Base-by-base conservation (phyloP, 1,284 basidiomycete species). In the Quambalaria eucalypti region DNA sequence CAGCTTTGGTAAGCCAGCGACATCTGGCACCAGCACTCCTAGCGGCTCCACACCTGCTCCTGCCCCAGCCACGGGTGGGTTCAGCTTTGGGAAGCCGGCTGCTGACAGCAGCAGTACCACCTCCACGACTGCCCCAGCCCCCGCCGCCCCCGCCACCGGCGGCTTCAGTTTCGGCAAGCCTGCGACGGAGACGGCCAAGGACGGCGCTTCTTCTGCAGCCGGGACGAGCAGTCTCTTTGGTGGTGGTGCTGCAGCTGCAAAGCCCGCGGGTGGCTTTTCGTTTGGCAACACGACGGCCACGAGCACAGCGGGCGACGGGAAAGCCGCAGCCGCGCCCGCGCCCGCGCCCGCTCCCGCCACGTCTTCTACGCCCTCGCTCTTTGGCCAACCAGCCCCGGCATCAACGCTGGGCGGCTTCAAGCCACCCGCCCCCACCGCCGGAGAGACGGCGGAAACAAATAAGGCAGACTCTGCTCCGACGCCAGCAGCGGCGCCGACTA, bases 181-280 rank as follows among this genome's bases (percentile, higher is more conserved):
- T 33, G 31, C 31, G 9, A 16, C 31, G 9, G 8, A 8, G 16
- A 8, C 31, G 16, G 31, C 31, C 31, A 8, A 8, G 8, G 25
- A 21, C 42, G 25, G 25, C 42, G 42, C 21, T 21, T 46, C 42
- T 21, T 4, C 42, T 21, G 16, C 42, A 39, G 36, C 36, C 16
- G 36, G 4, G 5, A n/a, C 36, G 5, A 12, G 4, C 36, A 39
- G 36, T 21, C 16, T 21, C 21, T 46, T 46, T 46, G 42, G 42
- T 23, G 42, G 42, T 3, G 36, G 4, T 21, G 42, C 51, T 2
- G 59, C 66, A 36, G 38, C 42, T 9, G 21, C 42, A 4, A 46
- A 46, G 12, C 25, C 42, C 14, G 44, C 60, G 1, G 60, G 65
- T 29, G 42, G 47, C 47, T 62, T 56, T 30, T 52, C 49, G 0